Conservation (phyloP, 2,329 filamentous ascomycete species). For the Colletotrichum paranaense region DNA sequence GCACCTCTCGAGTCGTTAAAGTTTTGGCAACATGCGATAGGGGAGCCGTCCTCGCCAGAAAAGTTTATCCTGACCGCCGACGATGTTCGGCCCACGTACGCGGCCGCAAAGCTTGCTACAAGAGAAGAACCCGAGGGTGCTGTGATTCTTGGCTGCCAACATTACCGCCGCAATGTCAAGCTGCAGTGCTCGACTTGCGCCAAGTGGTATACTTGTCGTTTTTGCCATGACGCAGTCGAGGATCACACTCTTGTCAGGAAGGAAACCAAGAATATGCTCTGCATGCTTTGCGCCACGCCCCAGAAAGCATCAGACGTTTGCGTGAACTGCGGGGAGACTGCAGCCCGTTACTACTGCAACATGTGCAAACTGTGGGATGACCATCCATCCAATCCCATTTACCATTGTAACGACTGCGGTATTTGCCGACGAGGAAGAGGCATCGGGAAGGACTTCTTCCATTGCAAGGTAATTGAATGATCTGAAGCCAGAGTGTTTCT, state of each 20-base stretch:
- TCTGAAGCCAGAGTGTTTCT: background rate
- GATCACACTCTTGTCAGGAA: constrained; percentile 83
- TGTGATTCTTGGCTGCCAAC: constrained; percentile 78
- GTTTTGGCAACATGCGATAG: constrained; percentile 66
- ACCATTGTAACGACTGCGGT: constrained; percentile 95
- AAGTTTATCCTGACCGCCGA: constrained; percentile 65
- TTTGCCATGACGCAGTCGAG: constrained; percentile 90
- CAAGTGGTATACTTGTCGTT: constrained; percentile 93
- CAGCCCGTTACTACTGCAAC: constrained; percentile 91
- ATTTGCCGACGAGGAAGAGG: constrained; percentile 93
- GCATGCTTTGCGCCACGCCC: constrained; percentile 91
- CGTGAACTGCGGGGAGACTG: constrained; percentile 77
- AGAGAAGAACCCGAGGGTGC: constrained; percentile 58
- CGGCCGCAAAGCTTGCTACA: constrained; percentile 60
- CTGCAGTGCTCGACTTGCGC: constrained; percentile 91
- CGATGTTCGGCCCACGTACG: constrained; percentile 77
- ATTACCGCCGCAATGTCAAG: constrained; percentile 97
- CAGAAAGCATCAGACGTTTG: constrained; percentile 86
- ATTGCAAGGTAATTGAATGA: constrained; percentile 82
- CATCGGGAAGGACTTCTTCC: constrained; percentile 95
- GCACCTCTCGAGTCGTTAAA: constrained; percentile 65
- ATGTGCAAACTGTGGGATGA: constrained; percentile 99
- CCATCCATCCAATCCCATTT: constrained; percentile 89
- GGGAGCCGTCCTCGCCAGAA: constrained; percentile 51
- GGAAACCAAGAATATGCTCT: constrained; percentile 94